Conservation (phyloP, 2,329 filamentous ascomycete genomes). For the Basipetospora sp. region DNA sequence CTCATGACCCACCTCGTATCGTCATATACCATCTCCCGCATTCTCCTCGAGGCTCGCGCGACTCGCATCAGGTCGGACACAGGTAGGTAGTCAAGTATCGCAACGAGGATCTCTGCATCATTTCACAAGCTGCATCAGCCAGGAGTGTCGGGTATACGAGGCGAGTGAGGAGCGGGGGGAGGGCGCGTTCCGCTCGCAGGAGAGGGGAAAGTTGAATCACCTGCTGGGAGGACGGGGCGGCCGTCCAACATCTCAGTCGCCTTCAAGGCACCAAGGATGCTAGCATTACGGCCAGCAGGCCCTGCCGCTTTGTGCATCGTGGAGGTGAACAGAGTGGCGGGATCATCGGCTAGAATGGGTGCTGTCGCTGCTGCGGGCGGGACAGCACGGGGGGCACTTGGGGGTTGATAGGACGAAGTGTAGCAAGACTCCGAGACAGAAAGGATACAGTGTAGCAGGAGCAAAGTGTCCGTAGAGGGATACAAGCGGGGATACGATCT, state of each 20-base stretch:
- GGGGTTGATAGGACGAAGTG: too few relatives aligned
- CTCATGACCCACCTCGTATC: conserved; percentile 87
- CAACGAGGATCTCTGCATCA: conserved; percentile 70
- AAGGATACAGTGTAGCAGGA: too few relatives aligned
- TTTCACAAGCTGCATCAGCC: too few relatives aligned
- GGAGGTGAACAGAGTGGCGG: background rate
- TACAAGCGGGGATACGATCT: too few relatives aligned
- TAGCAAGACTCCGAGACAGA: too few relatives aligned
- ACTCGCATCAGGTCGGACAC: conserved; percentile 73
- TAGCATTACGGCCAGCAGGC: conserved; percentile 25
- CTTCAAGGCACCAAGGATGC: conserved; percentile 62
- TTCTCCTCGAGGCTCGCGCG: conserved; percentile 66
- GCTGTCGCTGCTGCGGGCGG: too few relatives aligned
- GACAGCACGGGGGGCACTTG: too few relatives aligned
- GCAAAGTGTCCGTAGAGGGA: too few relatives aligned
- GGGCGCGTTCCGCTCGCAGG: background rate
- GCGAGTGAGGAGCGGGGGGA: too few relatives aligned
- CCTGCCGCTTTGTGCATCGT: conserved; percentile 30
- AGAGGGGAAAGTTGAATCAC: conserved; percentile 28
- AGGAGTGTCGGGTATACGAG: too few relatives aligned
- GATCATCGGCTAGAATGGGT: too few relatives aligned
- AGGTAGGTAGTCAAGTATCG: conserved; percentile 78
- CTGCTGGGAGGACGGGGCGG: conserved; percentile 68
- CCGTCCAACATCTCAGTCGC: conserved; percentile 66
- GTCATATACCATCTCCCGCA: conserved; percentile 98